Conservation (phyloP, 2,329 filamentous ascomycete species). For the Colletotrichum abscissum region DNA sequence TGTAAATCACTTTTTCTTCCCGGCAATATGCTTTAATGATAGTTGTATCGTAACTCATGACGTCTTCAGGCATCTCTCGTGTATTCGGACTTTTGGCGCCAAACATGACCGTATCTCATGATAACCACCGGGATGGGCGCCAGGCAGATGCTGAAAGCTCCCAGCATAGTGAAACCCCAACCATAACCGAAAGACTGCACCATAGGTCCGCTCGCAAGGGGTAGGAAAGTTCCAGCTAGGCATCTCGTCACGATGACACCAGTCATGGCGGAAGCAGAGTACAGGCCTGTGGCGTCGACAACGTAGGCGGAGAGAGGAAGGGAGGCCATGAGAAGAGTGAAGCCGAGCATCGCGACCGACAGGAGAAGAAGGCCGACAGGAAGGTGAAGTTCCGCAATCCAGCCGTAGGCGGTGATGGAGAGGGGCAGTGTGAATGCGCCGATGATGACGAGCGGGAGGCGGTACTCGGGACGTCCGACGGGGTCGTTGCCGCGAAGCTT, state of each 20-base stretch:
- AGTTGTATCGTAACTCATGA: not conserved
- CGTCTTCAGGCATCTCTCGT: slow-evolving; percentile 49
- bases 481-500: slow-evolving; percentile 52
- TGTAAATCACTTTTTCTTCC: not conserved
- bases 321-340: slow-evolving; percentile 56
- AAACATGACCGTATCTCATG: slow-evolving; percentile 60
- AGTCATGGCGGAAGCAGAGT: slow-evolving; percentile 68
- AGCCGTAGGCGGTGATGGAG: slow-evolving; percentile 60
- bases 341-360: slow-evolving; percentile 56
- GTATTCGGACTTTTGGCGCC: slow-evolving; percentile 63
- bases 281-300: slow-evolving; percentile 66
- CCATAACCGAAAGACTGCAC: slow-evolving; percentile 62
- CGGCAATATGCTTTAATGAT: not conserved
- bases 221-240: slow-evolving; percentile 67
- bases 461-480: slow-evolving; percentile 63
- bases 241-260: slow-evolving; percentile 66
- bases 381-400: slow-evolving; percentile 56
- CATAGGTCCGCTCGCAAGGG: slow-evolving; percentile 61
- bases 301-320: slow-evolving; percentile 66
- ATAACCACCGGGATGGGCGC: slow-evolving; percentile 63
- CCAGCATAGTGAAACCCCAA: slow-evolving; percentile 60
- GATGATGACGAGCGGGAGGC: slow-evolving; percentile 63
- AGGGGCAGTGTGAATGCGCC: slow-evolving; percentile 59
- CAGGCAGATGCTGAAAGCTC: slow-evolving; percentile 52
- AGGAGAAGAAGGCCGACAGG: slow-evolving; percentile 57